Percentiles rank a stretch among this genome's conserved stretches.
These are phyloP conservation scores for Fraxinus nigra DNA, from an alignment of 305 asterid species.

Conservation along the genomic window DNA sequence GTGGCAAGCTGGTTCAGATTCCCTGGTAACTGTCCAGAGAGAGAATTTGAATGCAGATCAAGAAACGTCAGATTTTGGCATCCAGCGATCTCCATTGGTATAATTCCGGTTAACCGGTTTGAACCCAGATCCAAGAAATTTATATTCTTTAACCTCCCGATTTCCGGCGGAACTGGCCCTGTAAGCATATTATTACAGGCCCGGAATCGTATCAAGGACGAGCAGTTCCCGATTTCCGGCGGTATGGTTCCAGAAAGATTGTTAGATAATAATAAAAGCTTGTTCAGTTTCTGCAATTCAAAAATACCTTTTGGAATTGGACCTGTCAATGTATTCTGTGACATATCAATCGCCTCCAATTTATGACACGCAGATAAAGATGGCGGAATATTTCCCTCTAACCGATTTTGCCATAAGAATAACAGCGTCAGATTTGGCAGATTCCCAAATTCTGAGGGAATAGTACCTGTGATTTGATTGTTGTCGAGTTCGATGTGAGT, in stretches of 20 bases:
- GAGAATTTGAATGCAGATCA: conserved; percentile 81
- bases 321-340: conserved; percentile 69
- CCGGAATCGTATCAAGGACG: conserved; percentile 73
- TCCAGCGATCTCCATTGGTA: conserved; percentile 66
- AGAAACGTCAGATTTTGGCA: conserved; percentile 80
- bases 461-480: conserved; percentile 74
- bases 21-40: conserved; percentile 61
- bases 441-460: conserved; percentile 68
- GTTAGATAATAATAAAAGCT: conserved; percentile 62
- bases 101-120: conserved; percentile 59
- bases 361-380: conserved; percentile 59
- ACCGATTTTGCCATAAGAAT: conserved; percentile 74
- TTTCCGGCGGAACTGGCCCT: conserved; percentile 60
- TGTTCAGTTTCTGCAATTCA: conserved; percentile 56
- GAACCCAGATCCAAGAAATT: conserved; percentile 75
- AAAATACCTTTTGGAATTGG: conserved; percentile 67
- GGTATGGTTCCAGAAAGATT: conserved; percentile 69
- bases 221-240: conserved; percentile 71
- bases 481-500: conserved; percentile 83
- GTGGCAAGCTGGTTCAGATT: conserved; percentile 49
- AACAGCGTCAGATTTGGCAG: conserved; percentile 53
- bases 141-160: conserved; percentile 69
- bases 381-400: conserved; percentile 67
- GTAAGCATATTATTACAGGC: conserved; percentile 60
- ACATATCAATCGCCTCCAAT: conserved; percentile 74